phyloP scores from a whole-genome alignment of 2,329 filamentous ascomycete genomes.

The Diaporthe velutina region DNA sequence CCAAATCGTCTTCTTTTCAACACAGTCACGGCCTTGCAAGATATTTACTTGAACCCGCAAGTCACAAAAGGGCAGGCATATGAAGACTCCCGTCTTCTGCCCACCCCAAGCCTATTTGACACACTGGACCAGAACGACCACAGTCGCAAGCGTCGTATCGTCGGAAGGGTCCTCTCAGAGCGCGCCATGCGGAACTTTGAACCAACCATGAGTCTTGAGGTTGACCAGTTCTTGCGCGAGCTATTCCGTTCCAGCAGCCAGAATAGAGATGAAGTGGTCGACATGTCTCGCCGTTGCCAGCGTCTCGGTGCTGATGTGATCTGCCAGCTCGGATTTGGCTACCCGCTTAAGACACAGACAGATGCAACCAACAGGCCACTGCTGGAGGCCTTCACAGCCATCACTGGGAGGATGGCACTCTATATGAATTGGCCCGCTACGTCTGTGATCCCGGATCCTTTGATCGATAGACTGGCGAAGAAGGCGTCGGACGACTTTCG shows the following conservation, averaged over 20 bases:
- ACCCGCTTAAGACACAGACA: slow-evolving; percentile 13
- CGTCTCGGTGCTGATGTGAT: slow-evolving; percentile 27
- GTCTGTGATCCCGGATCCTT: not conserved
- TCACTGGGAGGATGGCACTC: not conserved
- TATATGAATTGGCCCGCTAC: slow-evolving; percentile 33
- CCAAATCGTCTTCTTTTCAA: slow-evolving; percentile 29
- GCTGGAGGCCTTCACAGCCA: not conserved
- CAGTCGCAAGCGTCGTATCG: slow-evolving; percentile 23
- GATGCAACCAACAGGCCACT: slow-evolving; percentile 10
- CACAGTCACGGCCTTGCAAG: slow-evolving; percentile 9
- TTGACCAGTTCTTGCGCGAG: not conserved
- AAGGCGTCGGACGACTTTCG: slow-evolving; percentile 12
- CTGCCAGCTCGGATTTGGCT: slow-evolving; percentile 20
- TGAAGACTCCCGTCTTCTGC: slow-evolving; percentile 23
- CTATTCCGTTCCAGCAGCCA: not conserved
- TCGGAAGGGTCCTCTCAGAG: slow-evolving; percentile 19
- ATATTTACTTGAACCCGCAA: not conserved
- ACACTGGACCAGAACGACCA: slow-evolving; percentile 30
- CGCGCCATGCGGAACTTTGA: slow-evolving; percentile 24
- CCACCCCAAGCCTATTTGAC: slow-evolving; percentile 21
- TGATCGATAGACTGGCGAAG: not conserved
- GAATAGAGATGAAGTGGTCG: not conserved
- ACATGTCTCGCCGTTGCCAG: not conserved
- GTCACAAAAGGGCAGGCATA: slow-evolving; percentile 31
- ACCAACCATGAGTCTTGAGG: slow-evolving; percentile 9